Evolutionary conservation across 176 grass and related monocot genomes (phyloP), one percentile per base, ranked within the genome.

Genomic region (Aegilops sharonensis): DNA sequence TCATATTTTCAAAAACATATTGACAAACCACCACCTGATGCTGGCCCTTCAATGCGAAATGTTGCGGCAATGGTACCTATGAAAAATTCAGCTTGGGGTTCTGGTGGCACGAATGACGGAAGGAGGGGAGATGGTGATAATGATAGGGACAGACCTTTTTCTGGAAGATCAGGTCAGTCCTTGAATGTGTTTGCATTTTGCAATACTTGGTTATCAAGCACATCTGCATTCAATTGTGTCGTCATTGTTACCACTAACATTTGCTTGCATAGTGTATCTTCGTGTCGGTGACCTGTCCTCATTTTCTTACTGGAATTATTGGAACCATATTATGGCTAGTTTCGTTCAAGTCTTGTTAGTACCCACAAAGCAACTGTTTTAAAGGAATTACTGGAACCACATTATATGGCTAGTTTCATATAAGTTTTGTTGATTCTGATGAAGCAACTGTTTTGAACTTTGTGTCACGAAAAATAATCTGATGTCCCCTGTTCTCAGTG

Each of bases 1-100:
- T 86, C 87, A 36, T 97, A 94, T 85, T 99, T 99, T 82, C 97
- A 99, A 87, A 99, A 92, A 54, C 89, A 96, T 40, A 97, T 99
- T 69, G 94, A 97, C 81, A 96, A 93, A 82, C 92, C 90, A 15
- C 97, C 94, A 40, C 97, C 90, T 30, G 90, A 92, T 88, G 60
- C 90, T 29, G 94, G 86, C 5, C 89, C 86, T 59, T 90, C 97
- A 63, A 60, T 85, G 37, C 84, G 93, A 47, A 90, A 92, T 83
- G 87, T 95, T 82, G 93, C 93, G 62, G 93, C 95, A 57, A 91
- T 92, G 88, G 95, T 98, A 36, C 95, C 93, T 31, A 98, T 92
- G 94, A 92, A 94, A 86, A 95, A 23, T 77, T 71, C 88, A 65
- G 81, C 29, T 45, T 95, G 83, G 83, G 89, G 68, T 66, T 91